Conservation (phyloP, 2,329 filamentous ascomycete genomes). For the Bertia moriformis region DNA sequence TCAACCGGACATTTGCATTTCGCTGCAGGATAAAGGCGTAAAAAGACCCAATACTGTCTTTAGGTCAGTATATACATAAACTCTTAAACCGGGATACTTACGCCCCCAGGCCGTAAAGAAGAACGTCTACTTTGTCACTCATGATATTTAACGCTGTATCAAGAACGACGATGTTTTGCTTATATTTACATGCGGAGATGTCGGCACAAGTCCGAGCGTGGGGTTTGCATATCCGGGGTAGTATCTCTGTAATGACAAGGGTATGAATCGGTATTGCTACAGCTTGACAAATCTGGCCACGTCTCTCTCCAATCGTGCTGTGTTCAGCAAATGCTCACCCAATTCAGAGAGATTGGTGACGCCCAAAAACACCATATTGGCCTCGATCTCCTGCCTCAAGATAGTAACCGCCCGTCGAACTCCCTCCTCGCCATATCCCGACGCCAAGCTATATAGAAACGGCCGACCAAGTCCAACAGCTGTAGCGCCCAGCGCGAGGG, state of each 20-base stretch:
- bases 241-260: too few species aligned
- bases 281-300: background rate
- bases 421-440: conserved; percentile 3
- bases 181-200: too few species aligned
- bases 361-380: conserved; percentile 3
- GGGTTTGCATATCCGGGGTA: too few species aligned
- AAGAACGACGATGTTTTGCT: too few species aligned
- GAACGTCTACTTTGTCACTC: conserved; percentile 19
- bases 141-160: too few species aligned
- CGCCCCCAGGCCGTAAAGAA: conserved; percentile 38
- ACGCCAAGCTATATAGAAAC: conserved; percentile 3
- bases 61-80: background rate
- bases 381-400: conserved; percentile 3
- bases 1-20: conserved; percentile 28
- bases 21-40: conserved; percentile 37
- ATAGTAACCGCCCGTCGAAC: conserved; percentile 3
- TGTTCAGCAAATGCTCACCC: background rate
- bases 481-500: conserved; percentile 4
- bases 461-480: conserved; percentile 5
- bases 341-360: background rate
- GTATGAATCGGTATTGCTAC: too few species aligned
- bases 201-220: too few species aligned
- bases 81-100: conserved; percentile 15
- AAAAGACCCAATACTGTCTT: conserved; percentile 37
- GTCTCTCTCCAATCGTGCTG: background rate